phyloP scores from a whole-genome alignment of 177 flowering plant genomes.

The Vitis hybrid region DNA sequence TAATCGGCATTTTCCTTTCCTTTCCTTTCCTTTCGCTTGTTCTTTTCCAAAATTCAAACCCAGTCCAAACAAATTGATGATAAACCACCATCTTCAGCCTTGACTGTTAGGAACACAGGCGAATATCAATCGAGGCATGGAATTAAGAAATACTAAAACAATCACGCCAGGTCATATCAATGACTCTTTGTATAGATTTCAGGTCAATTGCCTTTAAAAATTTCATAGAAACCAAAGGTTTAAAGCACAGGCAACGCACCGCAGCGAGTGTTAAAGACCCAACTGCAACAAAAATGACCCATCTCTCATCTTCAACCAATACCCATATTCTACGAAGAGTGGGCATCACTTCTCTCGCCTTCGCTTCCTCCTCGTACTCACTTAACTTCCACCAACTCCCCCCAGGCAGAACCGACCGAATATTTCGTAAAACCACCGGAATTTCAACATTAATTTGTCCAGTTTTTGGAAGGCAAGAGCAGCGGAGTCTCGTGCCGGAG shows the following conservation, averaged over 20 bases:
- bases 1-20: too few relatives aligned
- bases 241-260: constrained; percentile 12
- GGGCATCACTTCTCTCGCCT: not conserved
- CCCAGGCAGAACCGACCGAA: constrained; percentile 8
- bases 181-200: not conserved
- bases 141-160: too few relatives aligned
- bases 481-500: too few relatives aligned
- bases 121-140: too few relatives aligned
- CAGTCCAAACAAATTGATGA: too few relatives aligned
- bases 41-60: too few relatives aligned
- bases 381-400: constrained; percentile 24
- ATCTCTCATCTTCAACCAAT: constrained; percentile 14
- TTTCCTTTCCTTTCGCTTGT: too few relatives aligned
- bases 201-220: not conserved
- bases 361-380: constrained; percentile 1
- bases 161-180: too few relatives aligned
- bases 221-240: too few relatives aligned
- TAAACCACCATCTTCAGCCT: too few relatives aligned
- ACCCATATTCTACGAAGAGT: constrained; percentile 28
- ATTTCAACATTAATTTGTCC: not conserved
- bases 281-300: constrained; percentile 26
- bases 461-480: not conserved
- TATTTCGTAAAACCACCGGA: not conserved
- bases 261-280: constrained; percentile 22
- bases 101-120: too few relatives aligned